Evolutionary conservation across 2,329 filamentous ascomycete genomes (phyloP).

Genomic region (Biscogniauxia sp.): DNA sequence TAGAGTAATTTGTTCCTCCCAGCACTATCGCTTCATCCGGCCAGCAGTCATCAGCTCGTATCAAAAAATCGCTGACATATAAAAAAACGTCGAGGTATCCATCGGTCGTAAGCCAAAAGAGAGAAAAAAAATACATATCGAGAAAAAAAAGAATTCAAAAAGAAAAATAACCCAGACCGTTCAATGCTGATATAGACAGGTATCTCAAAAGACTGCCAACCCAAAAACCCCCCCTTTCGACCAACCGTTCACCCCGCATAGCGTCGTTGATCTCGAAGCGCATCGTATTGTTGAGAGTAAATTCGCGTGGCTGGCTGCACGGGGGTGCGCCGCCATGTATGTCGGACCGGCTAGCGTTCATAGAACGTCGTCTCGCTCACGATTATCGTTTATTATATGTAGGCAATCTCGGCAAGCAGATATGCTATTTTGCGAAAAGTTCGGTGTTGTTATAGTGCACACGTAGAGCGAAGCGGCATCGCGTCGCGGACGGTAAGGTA

Average conservation of each 20-base stretch:
- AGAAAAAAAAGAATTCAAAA: conserved; percentile 9
- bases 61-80: conserved; percentile 18
- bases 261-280: not conserved
- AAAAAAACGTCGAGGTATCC: conserved; percentile 29
- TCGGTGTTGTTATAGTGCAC: conserved; percentile 11
- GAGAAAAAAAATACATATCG: conserved; percentile 18
- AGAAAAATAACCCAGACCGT: conserved; percentile 19
- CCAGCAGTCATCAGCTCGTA: conserved; percentile 14
- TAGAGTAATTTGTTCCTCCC: not conserved
- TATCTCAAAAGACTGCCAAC: conserved; percentile 13
- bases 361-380: conserved; percentile 17
- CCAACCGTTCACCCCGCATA: not conserved
- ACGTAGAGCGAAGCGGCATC: conserved; percentile 13
- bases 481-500: conserved; percentile 19
- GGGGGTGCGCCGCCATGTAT: conserved; percentile 2
- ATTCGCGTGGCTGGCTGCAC: conserved; percentile 8
- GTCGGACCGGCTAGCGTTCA: conserved; percentile 7
- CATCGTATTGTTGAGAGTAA: conserved; percentile 4
- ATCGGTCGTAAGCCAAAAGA: conserved; percentile 25
- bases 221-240: conserved; percentile 6
- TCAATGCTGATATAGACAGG: conserved; percentile 23
- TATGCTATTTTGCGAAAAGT: conserved; percentile 6
- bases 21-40: not conserved
- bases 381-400: conserved; percentile 18
- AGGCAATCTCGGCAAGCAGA: conserved; percentile 8